A percentile compares a stretch with the other conserved stretches of the same genome.
phyloP scores from a whole-genome alignment of 225 moss, liverwort and hornwort species.

The Pseudisothecium myosuroides region DNA sequence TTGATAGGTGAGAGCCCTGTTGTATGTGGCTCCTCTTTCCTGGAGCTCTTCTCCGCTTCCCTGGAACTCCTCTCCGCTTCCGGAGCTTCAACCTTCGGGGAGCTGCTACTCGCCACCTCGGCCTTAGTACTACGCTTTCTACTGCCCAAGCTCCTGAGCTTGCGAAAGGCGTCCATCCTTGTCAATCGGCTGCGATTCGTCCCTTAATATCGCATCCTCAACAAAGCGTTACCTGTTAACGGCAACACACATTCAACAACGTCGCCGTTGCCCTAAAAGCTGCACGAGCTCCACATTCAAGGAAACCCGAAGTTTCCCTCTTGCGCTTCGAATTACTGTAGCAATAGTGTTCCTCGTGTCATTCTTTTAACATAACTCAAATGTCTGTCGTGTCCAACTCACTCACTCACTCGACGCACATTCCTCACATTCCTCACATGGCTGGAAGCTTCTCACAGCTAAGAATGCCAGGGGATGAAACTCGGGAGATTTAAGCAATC shows the following conservation, averaged over 20 bases:
- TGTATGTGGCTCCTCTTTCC: neutral
- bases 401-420: neutral
- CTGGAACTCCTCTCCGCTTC: neutral
- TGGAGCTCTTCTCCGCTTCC: neutral
- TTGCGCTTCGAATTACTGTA: neutral
- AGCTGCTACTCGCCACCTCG: constrained; percentile 7
- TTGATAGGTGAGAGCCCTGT: constrained; percentile 13
- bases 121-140: neutral
- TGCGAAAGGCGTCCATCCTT: constrained; percentile 37
- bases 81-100: neutral
- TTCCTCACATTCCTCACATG: neutral
- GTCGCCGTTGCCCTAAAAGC: neutral
- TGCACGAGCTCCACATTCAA: neutral
- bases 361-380: neutral
- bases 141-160: constrained; percentile 35
- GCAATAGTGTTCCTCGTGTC: neutral
- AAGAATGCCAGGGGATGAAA: neutral
- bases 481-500: neutral
- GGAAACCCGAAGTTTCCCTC: neutral
- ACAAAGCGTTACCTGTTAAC: neutral
- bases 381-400: neutral
- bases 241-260: neutral
- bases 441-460: neutral
- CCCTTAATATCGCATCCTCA: constrained; percentile 5
- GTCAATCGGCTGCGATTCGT: neutral